Evolutionary conservation across 345 rosid species (phyloP), one percentile per base, ranked within the genome.

Genomic region (Ceriops zippeliana): DNA sequence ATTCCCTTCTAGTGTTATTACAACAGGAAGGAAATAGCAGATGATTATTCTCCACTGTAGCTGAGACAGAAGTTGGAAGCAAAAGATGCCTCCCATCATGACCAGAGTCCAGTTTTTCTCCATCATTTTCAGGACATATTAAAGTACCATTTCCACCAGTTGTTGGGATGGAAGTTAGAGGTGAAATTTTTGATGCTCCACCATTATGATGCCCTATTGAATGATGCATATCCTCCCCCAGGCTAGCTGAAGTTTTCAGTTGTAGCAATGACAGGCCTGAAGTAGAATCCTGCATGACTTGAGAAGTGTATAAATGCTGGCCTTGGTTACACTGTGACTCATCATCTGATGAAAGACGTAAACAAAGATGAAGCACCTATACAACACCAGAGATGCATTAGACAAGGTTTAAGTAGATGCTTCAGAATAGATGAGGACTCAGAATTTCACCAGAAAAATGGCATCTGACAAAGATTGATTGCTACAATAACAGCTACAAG

Each of bases 281-380:
- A 59, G 47, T 62, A 52, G 70, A 78, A 52, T 21, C 67, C 52
- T 2, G 24, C 24, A 58, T 70, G 60, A 46, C 26, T 46, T 28
- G 64, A 71, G 78, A 69, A 31, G 70, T 11, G 13, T 24, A 7
- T 1, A 65, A 32, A 42, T 20, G 60, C 58, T 74, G 83, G 52
- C 75, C 70, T 64, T 62, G 68, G 69, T 53, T 47, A 67, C 64
- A 32, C n/a, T 28, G 63, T 22, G 82, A 81, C 66, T 76, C 73
- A 42, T 67, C 61, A 47, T 76, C 73, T 49, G 79, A 76, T 0
- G 85, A 83, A 46, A 84, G 81, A 66, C 72, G 75, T 13, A 83
- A 69, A 67, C 65, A 49, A 70, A 83, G 66, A 75, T 81, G 84
- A 72, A 76, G 75, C 57, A 70, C 80, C 88, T 83, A 72, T 24